Conservation (phyloP, 805 yeast genomes). For the Candida boleticola region DNA sequence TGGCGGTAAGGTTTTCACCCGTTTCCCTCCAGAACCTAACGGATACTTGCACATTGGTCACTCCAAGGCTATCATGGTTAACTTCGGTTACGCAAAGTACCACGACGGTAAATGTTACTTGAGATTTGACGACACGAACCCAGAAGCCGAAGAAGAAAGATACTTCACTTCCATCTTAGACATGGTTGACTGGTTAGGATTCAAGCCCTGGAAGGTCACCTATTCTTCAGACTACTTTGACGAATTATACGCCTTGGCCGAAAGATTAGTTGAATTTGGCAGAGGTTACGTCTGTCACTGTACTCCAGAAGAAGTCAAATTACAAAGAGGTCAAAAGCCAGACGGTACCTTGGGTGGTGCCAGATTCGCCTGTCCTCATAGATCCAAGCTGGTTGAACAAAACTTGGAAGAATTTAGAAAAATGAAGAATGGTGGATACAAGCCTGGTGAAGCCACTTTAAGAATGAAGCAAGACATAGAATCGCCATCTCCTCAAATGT, state of each 20-base stretch:
- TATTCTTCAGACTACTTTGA: slow-evolving; percentile 96
- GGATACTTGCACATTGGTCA: slow-evolving; percentile 98
- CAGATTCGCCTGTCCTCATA: slow-evolving; percentile 78
- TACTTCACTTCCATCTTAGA: slow-evolving; percentile 81
- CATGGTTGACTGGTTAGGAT: slow-evolving; percentile 93
- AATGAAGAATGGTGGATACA: slow-evolving; percentile 87
- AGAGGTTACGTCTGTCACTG: slow-evolving; percentile 92
- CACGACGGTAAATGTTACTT: slow-evolving; percentile 86
- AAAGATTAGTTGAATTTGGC: slow-evolving; percentile 64
- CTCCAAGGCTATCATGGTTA: slow-evolving; percentile 95
- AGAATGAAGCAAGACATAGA: slow-evolving; percentile 94
- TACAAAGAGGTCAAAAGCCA: slow-evolving; percentile 83
- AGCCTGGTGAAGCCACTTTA: slow-evolving; percentile 88
- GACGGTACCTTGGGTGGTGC: slow-evolving; percentile 95
- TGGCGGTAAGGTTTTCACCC: slow-evolving; percentile 79
- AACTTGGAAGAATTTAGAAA: slow-evolving; percentile 78
- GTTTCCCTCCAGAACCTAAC: slow-evolving; percentile 99
- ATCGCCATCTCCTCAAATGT: slow-evolving; percentile 97
- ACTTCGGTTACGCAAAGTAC: slow-evolving; percentile 93
- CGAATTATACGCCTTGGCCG: slow-evolving; percentile 83
- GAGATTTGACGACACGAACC: slow-evolving; percentile 96
- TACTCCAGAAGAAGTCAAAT: slow-evolving; percentile 86
- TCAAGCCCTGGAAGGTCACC: slow-evolving; percentile 89
- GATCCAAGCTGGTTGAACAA: slow-evolving; percentile 68
- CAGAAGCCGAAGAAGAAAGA: slow-evolving; percentile 96